Conservation (phyloP, 441 rosid genomes). For the Syzygium malaccense region DNA sequence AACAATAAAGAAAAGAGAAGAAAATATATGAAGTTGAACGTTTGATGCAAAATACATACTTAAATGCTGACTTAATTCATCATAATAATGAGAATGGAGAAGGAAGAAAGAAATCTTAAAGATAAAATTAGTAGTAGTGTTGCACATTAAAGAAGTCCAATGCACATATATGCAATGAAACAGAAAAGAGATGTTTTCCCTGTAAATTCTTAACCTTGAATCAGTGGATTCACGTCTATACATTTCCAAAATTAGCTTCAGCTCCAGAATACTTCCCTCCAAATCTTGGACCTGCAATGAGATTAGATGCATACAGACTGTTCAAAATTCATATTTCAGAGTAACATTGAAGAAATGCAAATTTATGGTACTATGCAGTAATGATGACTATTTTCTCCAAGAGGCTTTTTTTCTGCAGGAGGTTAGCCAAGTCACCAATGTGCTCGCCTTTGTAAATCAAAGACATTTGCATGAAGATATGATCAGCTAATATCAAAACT, state of each 20-base stretch:
- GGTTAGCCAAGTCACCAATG: neutral
- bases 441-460: neutral
- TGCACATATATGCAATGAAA: neutral
- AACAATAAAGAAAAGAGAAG: neutral
- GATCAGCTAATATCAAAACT: neutral
- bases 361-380: neutral
- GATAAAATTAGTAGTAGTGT: neutral
- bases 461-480: neutral
- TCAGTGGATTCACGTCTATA: constrained; percentile 71
- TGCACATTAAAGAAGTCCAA: neutral
- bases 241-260: constrained; percentile 83
- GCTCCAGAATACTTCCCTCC: constrained; percentile 59
- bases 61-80: neutral
- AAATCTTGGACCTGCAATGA: constrained; percentile 63
- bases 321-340: neutral
- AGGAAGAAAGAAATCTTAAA: neutral
- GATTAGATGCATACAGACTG: neutral
- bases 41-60: neutral
- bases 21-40: neutral
- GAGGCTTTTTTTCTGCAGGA: neutral
- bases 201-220: constrained; percentile 45
- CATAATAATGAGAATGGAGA: neutral
- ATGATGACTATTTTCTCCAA: neutral
- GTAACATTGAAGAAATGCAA: neutral
- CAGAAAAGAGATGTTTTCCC: neutral